Base-by-base conservation (phyloP, 225 moss, liverwort and hornwort genomes). In the Bryum argenteum region DNA sequence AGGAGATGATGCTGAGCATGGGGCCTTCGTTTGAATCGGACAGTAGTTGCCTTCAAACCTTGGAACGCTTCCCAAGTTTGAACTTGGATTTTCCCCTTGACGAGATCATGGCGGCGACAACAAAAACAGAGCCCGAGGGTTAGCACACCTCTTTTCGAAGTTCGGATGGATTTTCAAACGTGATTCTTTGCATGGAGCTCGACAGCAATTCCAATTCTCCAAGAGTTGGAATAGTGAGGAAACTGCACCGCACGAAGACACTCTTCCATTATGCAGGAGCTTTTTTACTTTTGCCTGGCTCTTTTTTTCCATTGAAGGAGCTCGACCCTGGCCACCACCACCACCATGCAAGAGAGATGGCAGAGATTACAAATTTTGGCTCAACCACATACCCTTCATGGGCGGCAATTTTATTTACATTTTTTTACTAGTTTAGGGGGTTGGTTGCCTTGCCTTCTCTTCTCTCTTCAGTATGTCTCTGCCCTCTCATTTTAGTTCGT, bases 51-150 rank as follows among this genome's bases (percentile, higher is more conserved):
- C 62, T 83, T 41, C 66, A 80, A 45, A 63, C 73, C 8, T 60
- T 86, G 66, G 86, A 83, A 11, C 54, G 70, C 8, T 86, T 86
- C 53, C 83, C 86, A 45, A 83, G 83, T 53, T 67, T 78, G 75
- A 80, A 63, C 26, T 62, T 83, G 48, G 83, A 80, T 48, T 80
- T 80, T 0, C 78, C 78, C 19, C 24, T 78, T 2, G 83, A 86
- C 10, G 80, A 86, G 63, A 77, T 83, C 1, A 58, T 83, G 47
- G 66, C 72, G 0, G 26, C 18, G 54, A 13, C 80, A 7, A 13
- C 80, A 7, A 86, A 60, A 54, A 17, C 72, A 39, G 63, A 86
- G 63, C 70, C 47, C 0, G 69, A 68, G 22, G 57, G 70, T 50
- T 67, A 79, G 63, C 17, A 48, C 48, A 48, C 6, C 48, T 17